Conservation (phyloP, 73 alveolate genomes). For the Paramecium sexaurelia region DNA sequence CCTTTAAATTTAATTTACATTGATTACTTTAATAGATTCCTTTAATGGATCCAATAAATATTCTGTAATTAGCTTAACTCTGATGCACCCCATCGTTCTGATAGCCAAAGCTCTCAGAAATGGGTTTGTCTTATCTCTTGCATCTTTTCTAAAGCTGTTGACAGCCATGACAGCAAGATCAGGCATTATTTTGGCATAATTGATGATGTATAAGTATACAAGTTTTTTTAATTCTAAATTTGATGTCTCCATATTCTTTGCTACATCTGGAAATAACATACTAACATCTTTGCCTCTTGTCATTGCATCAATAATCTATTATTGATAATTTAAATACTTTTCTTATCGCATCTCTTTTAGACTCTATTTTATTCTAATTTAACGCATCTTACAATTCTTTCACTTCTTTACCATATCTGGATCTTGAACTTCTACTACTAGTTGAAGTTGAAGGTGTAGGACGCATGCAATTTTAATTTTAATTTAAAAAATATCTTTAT, state of each 20-base stretch:
- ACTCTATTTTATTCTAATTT: slow-evolving; percentile 40
- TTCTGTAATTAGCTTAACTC: slow-evolving; percentile 89
- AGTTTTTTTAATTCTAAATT: slow-evolving; percentile 95
- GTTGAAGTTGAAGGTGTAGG: slow-evolving; percentile 12
- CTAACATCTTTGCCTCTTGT: slow-evolving; percentile 73
- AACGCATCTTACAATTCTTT: slow-evolving; percentile 46
- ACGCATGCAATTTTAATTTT: slow-evolving; percentile 25
- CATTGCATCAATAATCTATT: slow-evolving; percentile 70
- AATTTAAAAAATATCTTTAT: slow-evolving; percentile 36
- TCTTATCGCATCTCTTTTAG: slow-evolving; percentile 55
- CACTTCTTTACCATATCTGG: slow-evolving; percentile 55
- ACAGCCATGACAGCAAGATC: slow-evolving; percentile 99
- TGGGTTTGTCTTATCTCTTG: slow-evolving; percentile 87
- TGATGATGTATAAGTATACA: slow-evolving; percentile 98
- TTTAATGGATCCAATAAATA: slow-evolving; percentile 90
- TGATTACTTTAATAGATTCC: slow-evolving; percentile 64
- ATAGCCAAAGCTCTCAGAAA: slow-evolving; percentile 93
- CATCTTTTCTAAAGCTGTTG: slow-evolving; percentile 94
- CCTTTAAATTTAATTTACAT: slow-evolving; percentile 64
- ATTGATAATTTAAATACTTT: slow-evolving; percentile 21
- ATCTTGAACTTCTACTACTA: slow-evolving; percentile 34
- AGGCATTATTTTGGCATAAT: slow-evolving; percentile 99
- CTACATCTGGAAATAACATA: slow-evolving; percentile 71
- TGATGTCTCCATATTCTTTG: slow-evolving; percentile 65
- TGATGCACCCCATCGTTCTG: slow-evolving; percentile 97